Base-by-base conservation (phyloP, 441 rosid species). In the Brassica balearica region DNA sequence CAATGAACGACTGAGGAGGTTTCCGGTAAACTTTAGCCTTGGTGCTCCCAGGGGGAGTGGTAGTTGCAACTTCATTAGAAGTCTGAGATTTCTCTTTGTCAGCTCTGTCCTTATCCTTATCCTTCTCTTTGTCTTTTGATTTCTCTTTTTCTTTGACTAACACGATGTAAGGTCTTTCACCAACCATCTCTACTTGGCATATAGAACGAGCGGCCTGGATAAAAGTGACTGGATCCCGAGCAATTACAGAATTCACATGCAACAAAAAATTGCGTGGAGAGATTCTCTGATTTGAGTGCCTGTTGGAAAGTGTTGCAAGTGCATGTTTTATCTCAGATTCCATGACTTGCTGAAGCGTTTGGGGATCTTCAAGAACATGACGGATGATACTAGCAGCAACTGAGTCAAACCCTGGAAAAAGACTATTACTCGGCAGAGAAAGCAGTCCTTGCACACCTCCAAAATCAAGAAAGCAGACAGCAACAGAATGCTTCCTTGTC, bases 281-380 rank as follows among this genome's bases (percentile, higher is more conserved):
- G 68, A 96, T 89, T 87, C 97, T 90, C 46, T 93, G 95, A 84
- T 85, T 93, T 48, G 96, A 75, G 82, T 96, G 94, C 82, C 99
- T 87, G 77, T 87, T 92, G 68, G 98, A 94, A 76, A 90, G 91
- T 81, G 94, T 87, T 65, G 89, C 88, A 75, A 96, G 91, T 75
- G 82, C 91, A 75, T 91, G 99, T 85, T 86, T 89, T 79, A 96
- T 96, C 86, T 93, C 99, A 85, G 94, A 87, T 87, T 96, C 99
- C 99, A 96, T 96, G 53, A 96, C 98, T 84, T 90, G 99, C 87
- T 93, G 98, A 73, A 96, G 92, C 69, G 99, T 96, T 79, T 91
- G 97, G 25, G 99, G 96, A 89, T 96, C 99, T 85, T 96, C 99
- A 77, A 96, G 97, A 81, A 91, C 88, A 68, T 96, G 98, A 27